Conservation (phyloP, 768 basidiomycete genomes). For the Lyophyllum semitale region DNA sequence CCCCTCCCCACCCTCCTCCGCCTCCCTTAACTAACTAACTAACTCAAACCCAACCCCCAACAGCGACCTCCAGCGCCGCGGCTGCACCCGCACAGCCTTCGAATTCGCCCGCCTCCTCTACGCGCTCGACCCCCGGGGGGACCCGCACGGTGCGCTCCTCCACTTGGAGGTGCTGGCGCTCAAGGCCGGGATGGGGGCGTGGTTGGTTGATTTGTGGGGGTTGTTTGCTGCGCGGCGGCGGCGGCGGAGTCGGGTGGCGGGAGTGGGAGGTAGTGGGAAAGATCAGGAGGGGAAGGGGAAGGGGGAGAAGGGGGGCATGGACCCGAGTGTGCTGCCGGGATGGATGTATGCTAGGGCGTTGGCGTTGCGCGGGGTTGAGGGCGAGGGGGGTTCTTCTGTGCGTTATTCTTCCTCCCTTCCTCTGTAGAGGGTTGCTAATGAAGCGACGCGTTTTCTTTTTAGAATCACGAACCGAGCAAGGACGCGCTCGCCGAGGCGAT, state of each 20-base stretch:
- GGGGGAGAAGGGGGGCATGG: slow-evolving; percentile 31
- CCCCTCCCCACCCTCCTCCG: no score
- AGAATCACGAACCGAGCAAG: slow-evolving; percentile 64
- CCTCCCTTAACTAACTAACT: no score
- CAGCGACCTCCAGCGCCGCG: slow-evolving; percentile 88
- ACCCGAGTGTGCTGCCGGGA: slow-evolving; percentile 72
- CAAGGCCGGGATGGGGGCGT: slow-evolving; percentile 77
- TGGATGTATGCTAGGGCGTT: slow-evolving; percentile 76
- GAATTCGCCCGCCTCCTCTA: slow-evolving; percentile 89
- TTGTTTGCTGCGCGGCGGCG: slow-evolving; percentile 34
- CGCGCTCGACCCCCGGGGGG: slow-evolving; percentile 81
- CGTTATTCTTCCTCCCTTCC: background rate
- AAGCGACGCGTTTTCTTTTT: background rate
- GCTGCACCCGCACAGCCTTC: slow-evolving; percentile 87
- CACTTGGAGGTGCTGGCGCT: slow-evolving; percentile 86
- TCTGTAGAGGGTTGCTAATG: background rate
- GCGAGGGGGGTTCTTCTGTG: slow-evolving; percentile 43
- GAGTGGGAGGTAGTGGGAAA: slow-evolving; percentile 8
- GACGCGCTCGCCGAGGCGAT: slow-evolving; percentile 75
- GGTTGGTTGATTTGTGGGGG: slow-evolving; percentile 75
- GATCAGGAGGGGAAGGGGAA: background rate
- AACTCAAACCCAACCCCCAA: no score
- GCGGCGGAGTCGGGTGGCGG: slow-evolving; percentile 12
- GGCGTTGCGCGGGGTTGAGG: slow-evolving; percentile 57
- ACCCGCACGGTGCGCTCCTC: slow-evolving; percentile 84